Evolutionary conservation across 1,139 yeast species (phyloP).

Genomic region (Scheffersomyces stambukii): DNA sequence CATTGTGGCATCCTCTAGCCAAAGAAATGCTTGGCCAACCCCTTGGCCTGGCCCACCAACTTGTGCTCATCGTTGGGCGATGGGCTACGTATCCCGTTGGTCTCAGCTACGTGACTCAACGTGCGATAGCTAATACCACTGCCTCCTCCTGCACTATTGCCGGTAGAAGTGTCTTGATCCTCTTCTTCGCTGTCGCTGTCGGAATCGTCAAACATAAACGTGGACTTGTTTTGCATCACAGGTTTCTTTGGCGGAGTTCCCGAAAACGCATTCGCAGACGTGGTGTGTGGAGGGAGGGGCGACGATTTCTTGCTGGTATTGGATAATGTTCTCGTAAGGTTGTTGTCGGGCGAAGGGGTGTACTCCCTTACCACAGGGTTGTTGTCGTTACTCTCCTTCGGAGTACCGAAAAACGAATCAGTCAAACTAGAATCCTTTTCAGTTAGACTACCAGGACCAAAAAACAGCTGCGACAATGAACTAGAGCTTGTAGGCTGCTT

Average conservation of each 20-base stretch:
- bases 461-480: slow-evolving; percentile 33
- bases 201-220: neutral
- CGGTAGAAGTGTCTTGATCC: slow-evolving; percentile 16
- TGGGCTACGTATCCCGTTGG: slow-evolving; percentile 34
- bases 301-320: slow-evolving; percentile 32
- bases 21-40: slow-evolving; percentile 34
- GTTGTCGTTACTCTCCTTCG: neutral
- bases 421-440: no score
- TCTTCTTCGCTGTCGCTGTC: slow-evolving; percentile 16
- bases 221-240: slow-evolving; percentile 19
- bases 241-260: slow-evolving; percentile 18
- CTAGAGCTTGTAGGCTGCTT: slow-evolving; percentile 42
- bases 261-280: slow-evolving; percentile 40
- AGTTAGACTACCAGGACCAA: slow-evolving; percentile 12
- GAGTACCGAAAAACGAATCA: no score
- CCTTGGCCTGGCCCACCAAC: slow-evolving; percentile 38
- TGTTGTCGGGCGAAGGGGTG: slow-evolving; percentile 8
- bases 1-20: slow-evolving; percentile 17
- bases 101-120: slow-evolving; percentile 51
- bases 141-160: slow-evolving; percentile 6
- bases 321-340: slow-evolving; percentile 15
- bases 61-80: slow-evolving; percentile 19
- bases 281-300: slow-evolving; percentile 45
- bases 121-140: slow-evolving; percentile 30
- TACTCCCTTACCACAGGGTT: slow-evolving; percentile 1